Percentiles rank a stretch among this genome's conserved stretches.
Evolutionary conservation across 2,329 filamentous ascomycete species (phyloP).

Genomic region (Leptodontidium sp.): DNA sequence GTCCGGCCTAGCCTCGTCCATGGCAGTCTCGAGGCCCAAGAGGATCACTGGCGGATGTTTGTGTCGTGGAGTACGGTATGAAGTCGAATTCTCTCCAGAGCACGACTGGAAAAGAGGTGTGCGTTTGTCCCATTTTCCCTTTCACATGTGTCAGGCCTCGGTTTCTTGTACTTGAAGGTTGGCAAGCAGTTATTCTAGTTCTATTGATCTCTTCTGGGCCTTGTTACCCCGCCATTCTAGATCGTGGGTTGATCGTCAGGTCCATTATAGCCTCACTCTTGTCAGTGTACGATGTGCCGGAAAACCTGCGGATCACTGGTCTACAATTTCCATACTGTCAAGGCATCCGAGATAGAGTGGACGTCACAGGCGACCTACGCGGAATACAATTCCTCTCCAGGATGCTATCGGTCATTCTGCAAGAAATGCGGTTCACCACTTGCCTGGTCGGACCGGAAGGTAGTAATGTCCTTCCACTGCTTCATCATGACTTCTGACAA

Average conservation of each 20-base stretch:
- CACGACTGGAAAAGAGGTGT: slow-evolving; percentile 54
- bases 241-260: background rate
- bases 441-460: slow-evolving; percentile 51
- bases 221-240: background rate
- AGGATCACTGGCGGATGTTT: slow-evolving; percentile 60
- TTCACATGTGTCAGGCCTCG: slow-evolving; percentile 12
- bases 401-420: slow-evolving; percentile 58
- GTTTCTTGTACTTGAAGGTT: background rate
- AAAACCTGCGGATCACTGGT: slow-evolving; percentile 59
- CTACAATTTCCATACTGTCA: slow-evolving; percentile 52
- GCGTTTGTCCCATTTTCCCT: slow-evolving; percentile 29
- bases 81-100: slow-evolving; percentile 53
- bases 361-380: slow-evolving; percentile 40
- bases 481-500: background rate
- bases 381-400: slow-evolving; percentile 52
- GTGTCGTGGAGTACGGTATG: slow-evolving; percentile 59
- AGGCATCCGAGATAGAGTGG: slow-evolving; percentile 49
- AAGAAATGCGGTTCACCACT: slow-evolving; percentile 57
- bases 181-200: background rate
- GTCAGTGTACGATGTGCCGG: slow-evolving; percentile 65
- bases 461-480: background rate
- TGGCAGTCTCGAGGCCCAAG: slow-evolving; percentile 24
- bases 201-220: slow-evolving; percentile 14
- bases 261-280: slow-evolving; percentile 52
- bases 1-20: slow-evolving; percentile 14